Conservation (phyloP, 495 filamentous ascomycete genomes). For the Penicillium flavigenum region DNA sequence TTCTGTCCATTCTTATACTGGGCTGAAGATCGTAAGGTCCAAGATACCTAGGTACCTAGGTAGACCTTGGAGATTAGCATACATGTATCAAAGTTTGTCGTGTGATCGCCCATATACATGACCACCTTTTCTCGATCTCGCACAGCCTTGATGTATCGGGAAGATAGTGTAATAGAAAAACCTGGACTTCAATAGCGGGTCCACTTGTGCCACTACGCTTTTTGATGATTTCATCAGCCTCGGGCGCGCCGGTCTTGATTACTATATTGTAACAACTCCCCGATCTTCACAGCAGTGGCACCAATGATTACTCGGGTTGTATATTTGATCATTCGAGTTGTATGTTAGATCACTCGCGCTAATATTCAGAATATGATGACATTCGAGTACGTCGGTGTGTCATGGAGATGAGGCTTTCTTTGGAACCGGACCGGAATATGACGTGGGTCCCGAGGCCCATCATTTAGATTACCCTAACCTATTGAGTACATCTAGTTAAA, state of each 20-base stretch:
- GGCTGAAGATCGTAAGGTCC: background rate
- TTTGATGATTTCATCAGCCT: constrained; percentile 12
- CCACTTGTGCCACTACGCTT: background rate
- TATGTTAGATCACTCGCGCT: background rate
- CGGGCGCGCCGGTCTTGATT: background rate
- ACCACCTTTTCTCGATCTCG: background rate
- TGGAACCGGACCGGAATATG: background rate
- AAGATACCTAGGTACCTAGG: too few species aligned
- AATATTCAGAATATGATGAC: background rate
- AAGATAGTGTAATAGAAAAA: constrained; percentile 12
- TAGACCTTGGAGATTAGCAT: background rate
- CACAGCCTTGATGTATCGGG: background rate
- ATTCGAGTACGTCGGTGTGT: background rate
- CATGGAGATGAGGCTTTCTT: background rate
- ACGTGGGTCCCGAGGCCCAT: too few species aligned
- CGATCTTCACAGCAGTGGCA: background rate
- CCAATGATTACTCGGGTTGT: background rate
- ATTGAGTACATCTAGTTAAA: too few species aligned
- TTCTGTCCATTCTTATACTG: background rate
- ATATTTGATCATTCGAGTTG: background rate
- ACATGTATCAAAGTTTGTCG: background rate
- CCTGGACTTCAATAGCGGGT: background rate
- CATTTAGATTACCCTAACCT: too few species aligned
- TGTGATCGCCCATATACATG: background rate
- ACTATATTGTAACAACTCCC: background rate